Evolutionary conservation across 1,139 yeast genomes (phyloP).

Genomic region (Yamadazyma jaroonii): DNA sequence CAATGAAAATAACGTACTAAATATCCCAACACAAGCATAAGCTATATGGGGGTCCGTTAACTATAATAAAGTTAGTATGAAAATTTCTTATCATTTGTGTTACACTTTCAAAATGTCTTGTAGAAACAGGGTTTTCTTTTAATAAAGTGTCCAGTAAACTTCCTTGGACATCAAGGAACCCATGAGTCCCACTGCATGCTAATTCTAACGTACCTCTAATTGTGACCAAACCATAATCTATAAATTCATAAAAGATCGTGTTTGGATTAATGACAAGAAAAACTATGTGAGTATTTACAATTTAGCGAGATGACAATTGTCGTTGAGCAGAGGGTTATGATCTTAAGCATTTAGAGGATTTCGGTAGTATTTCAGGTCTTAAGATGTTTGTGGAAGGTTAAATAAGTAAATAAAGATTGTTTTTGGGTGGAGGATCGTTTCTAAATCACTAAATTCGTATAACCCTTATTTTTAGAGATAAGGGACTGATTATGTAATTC

Average conservation of each 20-base stretch:
- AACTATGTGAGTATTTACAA: background rate
- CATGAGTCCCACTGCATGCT: too few relatives aligned
- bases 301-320: too few relatives aligned
- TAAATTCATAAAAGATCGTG: background rate
- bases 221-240: constrained; percentile 37
- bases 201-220: constrained; percentile 34
- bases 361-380: too few relatives aligned
- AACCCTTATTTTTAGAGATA: background rate
- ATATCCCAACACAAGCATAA: constrained; percentile 89
- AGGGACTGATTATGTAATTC: background rate
- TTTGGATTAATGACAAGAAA: constrained; percentile 3
- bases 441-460: background rate
- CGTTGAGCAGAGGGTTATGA: too few relatives aligned
- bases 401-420: too few relatives aligned
- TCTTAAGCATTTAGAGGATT: background rate
- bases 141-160: too few relatives aligned
- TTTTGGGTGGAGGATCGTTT: too few relatives aligned
- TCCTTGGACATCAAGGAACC: background rate
- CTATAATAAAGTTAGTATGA: constrained; percentile 18
- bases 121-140: background rate
- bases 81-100: background rate
- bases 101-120: background rate
- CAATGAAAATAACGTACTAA: constrained; percentile 81
- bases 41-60: constrained; percentile 70
- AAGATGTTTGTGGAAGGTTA: too few relatives aligned